Base-by-base conservation (phyloP, 495 filamentous ascomycete genomes). In the Trichocladium uniseriatum region DNA sequence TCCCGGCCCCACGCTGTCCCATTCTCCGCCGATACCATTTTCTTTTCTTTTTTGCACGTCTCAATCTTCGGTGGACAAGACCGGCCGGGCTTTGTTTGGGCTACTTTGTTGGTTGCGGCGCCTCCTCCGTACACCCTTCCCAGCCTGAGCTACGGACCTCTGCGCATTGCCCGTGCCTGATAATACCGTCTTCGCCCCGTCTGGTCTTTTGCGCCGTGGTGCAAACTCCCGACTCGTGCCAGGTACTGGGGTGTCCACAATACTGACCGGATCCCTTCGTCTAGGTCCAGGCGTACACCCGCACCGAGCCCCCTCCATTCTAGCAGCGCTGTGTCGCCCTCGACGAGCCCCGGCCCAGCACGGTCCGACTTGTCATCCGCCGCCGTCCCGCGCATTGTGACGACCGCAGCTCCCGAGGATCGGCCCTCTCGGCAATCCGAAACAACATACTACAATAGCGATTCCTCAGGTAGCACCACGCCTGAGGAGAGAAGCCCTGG, bases 281-380 rank as follows among this genome's bases (percentile, higher is more conserved):
- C 39, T 54, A 73, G 71, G 58, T 67, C 60, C 41, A 63, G 56
- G 51, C 64, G 62, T 56, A 60, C 55, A 58, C 63, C 64, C 32
- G 63, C 56, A 49, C 68, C 69, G 43, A 73, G 68, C 56, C 69
- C 71, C 45, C 52, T 69, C 2, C 31, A 32, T 46, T 68, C 65
- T 31, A 69, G 56, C 53, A 67, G 55, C 35, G 60, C 58, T 38
- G 56, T 60, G 46, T 67, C 69, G 53, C 65, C 63, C 42, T 66
- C 69, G 44, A 64, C 69, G 42, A 71, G 64, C 55, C 65, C 63
- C 45, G 66, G 65, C 58, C 64, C 69, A 57, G 66, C 64, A 36
- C 57, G 52, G 42, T 57, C 68, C 31, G 58, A 52, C 48, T 68
- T 66, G 46, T 52, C 65, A 14, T 60, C 63, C n/a, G 51, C 59